phyloP scores from a whole-genome alignment of 805 yeast species.

The Candida methanosorbosa region DNA sequence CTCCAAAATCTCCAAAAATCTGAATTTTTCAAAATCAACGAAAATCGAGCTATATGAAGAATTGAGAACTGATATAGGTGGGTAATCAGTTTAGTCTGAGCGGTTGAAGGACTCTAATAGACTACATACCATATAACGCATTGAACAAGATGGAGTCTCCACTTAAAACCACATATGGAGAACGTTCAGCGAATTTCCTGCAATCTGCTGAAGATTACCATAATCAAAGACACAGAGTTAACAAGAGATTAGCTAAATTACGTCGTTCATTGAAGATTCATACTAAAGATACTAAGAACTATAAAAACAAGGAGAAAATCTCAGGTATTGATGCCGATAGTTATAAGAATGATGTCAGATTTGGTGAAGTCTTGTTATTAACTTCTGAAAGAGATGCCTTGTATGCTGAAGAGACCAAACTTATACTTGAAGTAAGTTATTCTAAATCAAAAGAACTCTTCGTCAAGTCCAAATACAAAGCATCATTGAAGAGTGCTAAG shows the following conservation, averaged over 20 bases:
- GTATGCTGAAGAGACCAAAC: conserved; percentile 55
- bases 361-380: conserved; percentile 51
- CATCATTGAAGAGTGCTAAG: conserved; percentile 38
- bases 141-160: conserved; percentile 33
- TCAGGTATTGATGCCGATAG: conserved; percentile 38
- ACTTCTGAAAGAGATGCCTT: conserved; percentile 74
- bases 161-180: conserved; percentile 38
- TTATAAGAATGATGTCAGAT: conserved; percentile 40
- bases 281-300: conserved; percentile 59
- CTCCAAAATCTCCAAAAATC: no score
- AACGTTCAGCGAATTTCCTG: conserved; percentile 54
- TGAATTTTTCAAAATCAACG: no score
- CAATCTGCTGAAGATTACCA: conserved; percentile 62
- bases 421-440: conserved; percentile 43
- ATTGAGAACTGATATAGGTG: no score
- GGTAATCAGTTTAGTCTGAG: no score
- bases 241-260: conserved; percentile 50
- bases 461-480: conserved; percentile 58
- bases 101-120: no score
- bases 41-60: no score
- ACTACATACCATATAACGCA: no score
- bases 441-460: conserved; percentile 40
- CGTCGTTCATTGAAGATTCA: conserved; percentile 59
- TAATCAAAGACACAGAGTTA: conserved; percentile 56
- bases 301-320: conserved; percentile 38